A percentile compares a stretch with the other conserved stretches of the same genome.
phyloP scores from a whole-genome alignment of 179 eudicot genomes.

The Carnegiea gigantea region DNA sequence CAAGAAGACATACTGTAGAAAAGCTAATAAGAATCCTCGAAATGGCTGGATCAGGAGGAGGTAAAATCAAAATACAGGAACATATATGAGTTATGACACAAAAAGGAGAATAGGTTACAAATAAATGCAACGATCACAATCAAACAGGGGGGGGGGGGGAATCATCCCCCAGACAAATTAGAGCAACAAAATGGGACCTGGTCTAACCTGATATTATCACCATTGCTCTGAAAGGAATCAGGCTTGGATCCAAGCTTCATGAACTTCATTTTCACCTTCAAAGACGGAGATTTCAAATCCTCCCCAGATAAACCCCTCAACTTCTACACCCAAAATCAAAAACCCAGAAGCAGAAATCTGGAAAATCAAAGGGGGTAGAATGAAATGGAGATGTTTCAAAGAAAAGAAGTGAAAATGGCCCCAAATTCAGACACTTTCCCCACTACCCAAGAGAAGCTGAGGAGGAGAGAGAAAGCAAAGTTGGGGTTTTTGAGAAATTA shows the following conservation, averaged over 20 bases:
- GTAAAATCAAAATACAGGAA: background rate
- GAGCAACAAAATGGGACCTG: background rate
- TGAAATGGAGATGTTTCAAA: conserved; percentile 10
- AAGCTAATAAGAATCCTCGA: background rate
- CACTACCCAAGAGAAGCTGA: background rate
- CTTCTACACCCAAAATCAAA: conserved; percentile 14
- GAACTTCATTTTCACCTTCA: conserved; percentile 44
- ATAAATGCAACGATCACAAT: conserved; percentile 15
- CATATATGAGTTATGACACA: background rate
- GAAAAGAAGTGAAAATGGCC: conserved; percentile 4
- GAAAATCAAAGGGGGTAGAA: conserved; percentile 12
- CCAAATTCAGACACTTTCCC: background rate
- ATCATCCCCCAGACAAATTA: background rate
- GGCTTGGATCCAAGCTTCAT: conserved; percentile 63
- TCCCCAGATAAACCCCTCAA: background rate
- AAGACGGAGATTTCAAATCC: background rate
- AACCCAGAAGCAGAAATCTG: conserved; percentile 24
- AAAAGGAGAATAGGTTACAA: background rate
- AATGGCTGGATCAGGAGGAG: background rate
- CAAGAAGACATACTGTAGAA: background rate
- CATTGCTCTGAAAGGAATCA: conserved; percentile 54
- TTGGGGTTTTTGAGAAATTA: conserved; percentile 1
- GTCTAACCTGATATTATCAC: conserved; percentile 46
- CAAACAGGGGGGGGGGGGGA: background rate
- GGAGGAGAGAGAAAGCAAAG: conserved; percentile 8